phyloP scores from a whole-genome alignment of 495 filamentous ascomycete species.

The Penicillium roqueforti region DNA sequence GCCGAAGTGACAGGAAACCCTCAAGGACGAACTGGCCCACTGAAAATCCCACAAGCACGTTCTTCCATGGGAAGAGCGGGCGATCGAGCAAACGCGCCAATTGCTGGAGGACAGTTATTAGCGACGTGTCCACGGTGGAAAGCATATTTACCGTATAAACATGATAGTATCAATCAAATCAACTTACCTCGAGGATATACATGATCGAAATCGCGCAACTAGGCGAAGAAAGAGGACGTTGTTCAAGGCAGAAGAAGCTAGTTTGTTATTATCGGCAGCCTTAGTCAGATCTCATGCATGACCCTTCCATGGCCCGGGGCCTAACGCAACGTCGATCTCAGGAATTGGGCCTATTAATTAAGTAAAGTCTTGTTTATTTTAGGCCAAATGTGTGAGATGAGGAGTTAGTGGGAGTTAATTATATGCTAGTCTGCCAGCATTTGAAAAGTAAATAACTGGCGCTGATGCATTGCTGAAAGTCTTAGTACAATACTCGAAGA shows the following conservation, averaged over 20 bases:
- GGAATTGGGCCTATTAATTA: neutral
- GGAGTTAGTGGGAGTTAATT: neutral
- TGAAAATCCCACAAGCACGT: slow-evolving; percentile 88
- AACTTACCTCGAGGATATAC: slow-evolving; percentile 44
- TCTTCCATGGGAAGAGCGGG: slow-evolving; percentile 95
- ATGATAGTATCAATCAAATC: slow-evolving; percentile 3
- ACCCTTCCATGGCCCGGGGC: neutral
- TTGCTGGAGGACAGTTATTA: slow-evolving; percentile 52
- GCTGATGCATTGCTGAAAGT: neutral
- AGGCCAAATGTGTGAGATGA: neutral
- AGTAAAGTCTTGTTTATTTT: neutral
- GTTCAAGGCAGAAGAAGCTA: slow-evolving; percentile 20
- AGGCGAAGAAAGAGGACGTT: slow-evolving; percentile 13
- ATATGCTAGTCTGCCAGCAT: neutral
- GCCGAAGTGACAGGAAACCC: slow-evolving; percentile 75
- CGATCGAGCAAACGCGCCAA: slow-evolving; percentile 83
- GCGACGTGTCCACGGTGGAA: neutral
- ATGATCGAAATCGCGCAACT: slow-evolving; percentile 30
- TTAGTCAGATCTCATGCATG: slow-evolving; percentile 25
- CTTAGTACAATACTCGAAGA: neutral
- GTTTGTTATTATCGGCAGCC: slow-evolving; percentile 29
- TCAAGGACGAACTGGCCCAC: slow-evolving; percentile 85
- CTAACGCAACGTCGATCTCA: neutral
- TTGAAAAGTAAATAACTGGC: neutral
- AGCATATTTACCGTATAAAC: neutral